phyloP scores from a whole-genome alignment of 192 early-diverging fungal species.

The Chytriomyces confervae region DNA sequence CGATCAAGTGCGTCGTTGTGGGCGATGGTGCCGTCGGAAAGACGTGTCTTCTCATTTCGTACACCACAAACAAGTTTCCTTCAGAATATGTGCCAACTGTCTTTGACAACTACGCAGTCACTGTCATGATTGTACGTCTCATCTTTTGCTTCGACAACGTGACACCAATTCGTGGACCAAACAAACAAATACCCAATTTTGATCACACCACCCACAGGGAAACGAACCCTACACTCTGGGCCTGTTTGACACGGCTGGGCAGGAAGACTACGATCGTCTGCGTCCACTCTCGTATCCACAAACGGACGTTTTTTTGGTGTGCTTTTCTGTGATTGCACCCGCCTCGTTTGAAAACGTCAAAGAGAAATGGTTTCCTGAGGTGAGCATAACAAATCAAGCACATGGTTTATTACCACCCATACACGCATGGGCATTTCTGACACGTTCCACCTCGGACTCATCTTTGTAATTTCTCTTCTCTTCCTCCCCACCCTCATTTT shows the following conservation, averaged over 20 bases:
- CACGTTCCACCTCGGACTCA: not conserved
- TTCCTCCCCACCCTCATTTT: not conserved
- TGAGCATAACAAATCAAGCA: constrained; percentile 29
- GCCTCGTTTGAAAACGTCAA: constrained; percentile 97
- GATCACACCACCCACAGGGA: constrained; percentile 50
- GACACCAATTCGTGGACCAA: not conserved
- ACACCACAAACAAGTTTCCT: constrained; percentile 92
- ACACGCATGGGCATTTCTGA: not conserved
- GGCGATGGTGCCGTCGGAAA: constrained; percentile 76
- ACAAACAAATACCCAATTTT: constrained; percentile 19
- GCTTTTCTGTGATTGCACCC: constrained; percentile 89
- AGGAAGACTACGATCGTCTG: constrained; percentile 95
- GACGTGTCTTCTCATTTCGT: constrained; percentile 94
- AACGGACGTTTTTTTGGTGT: constrained; percentile 94
- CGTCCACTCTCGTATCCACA: constrained; percentile 93
- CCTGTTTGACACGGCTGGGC: constrained; percentile 95
- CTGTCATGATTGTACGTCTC: constrained; percentile 88
- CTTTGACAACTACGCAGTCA: constrained; percentile 99
- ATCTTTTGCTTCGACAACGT: not conserved
- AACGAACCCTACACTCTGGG: constrained; percentile 98
- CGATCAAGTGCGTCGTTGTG: constrained; percentile 72
- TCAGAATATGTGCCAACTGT: constrained; percentile 96
- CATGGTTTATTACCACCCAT: not conserved
- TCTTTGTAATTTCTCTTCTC: not conserved
- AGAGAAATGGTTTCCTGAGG: constrained; percentile 97